These are phyloP conservation scores for Fomitopsis palustris DNA, from an alignment of 1,284 basidiomycete genomes.

Conservation along the genomic window DNA sequence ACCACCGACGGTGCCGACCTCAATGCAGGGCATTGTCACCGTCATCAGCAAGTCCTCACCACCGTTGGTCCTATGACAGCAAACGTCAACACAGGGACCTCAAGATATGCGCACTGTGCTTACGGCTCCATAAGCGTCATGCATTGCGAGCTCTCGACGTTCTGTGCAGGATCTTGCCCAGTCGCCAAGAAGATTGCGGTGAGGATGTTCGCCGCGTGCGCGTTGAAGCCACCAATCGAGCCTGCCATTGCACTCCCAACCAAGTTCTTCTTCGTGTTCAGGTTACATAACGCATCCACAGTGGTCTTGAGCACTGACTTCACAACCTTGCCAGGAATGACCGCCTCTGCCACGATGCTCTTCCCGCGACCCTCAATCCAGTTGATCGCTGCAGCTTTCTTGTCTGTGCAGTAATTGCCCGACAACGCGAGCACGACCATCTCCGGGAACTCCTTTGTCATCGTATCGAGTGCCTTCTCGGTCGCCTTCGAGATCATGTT, in stretches of 20 bases:
- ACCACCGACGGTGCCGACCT: conserved; percentile 95
- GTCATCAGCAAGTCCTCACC: conserved; percentile 91
- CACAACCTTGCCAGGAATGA: conserved; percentile 88
- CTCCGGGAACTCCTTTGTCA: conserved; percentile 83
- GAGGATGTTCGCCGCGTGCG: conserved; percentile 96
- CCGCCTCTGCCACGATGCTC: conserved; percentile 94
- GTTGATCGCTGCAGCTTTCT: conserved; percentile 99
- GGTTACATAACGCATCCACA: conserved; percentile 84
- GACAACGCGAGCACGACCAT: conserved; percentile 94
- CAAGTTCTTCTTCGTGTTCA: conserved; percentile 98
- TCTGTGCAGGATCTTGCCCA: conserved; percentile 98
- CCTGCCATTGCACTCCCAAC: conserved; percentile 98
- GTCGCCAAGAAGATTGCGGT: conserved; percentile 96
- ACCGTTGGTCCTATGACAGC: conserved; percentile 66
- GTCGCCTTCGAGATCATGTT: conserved; percentile 99
- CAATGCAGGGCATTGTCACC: conserved; percentile 93
- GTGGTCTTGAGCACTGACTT: conserved; percentile 94
- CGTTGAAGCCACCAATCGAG: conserved; percentile 96
- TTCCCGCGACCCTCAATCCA: conserved; percentile 99
- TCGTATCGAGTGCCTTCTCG: conserved; percentile 86
- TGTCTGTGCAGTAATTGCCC: conserved; percentile 99
- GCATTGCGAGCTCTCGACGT: conserved; percentile 97
- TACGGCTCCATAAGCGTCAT: conserved; percentile 98
- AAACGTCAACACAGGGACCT: conserved; percentile 7
- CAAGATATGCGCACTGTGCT: conserved; percentile 33